Conservation (phyloP, 2,329 filamentous ascomycete species). For the Beauveria pseudobassiana region DNA sequence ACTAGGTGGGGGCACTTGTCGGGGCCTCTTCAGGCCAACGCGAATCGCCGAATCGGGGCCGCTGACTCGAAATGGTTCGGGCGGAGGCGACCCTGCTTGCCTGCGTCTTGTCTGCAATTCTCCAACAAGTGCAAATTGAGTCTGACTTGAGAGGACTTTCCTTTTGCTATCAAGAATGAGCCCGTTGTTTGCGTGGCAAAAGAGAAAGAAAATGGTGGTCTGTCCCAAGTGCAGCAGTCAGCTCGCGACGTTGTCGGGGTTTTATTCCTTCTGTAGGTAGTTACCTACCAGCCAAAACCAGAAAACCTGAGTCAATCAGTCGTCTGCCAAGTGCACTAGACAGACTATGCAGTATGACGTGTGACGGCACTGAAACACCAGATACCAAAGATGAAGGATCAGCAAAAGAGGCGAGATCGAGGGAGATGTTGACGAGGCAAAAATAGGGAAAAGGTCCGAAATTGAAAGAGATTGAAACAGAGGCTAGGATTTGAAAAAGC, state of each 20-base stretch:
- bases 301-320: conserved; percentile 2
- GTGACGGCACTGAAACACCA: conserved; percentile 7
- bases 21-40: background rate
- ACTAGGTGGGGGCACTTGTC: background rate
- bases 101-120: background rate
- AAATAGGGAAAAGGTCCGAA: background rate
- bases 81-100: background rate
- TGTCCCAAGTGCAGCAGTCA: background rate
- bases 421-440: background rate
- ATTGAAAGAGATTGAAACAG: background rate
- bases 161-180: background rate
- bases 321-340: conserved; percentile 3
- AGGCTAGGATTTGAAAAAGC: background rate
- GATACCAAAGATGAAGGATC: conserved; percentile 7
- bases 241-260: background rate
- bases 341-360: conserved; percentile 8
- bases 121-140: background rate
- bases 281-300: background rate
- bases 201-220: background rate
- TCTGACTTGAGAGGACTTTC: background rate
- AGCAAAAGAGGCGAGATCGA: background rate
- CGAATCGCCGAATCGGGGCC: background rate
- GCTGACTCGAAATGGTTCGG: conserved; percentile 2
- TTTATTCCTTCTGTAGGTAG: background rate
- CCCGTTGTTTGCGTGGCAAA: background rate